phyloP scores from a whole-genome alignment of 1,139 yeast species.

The Candida buenavistaensis region DNA sequence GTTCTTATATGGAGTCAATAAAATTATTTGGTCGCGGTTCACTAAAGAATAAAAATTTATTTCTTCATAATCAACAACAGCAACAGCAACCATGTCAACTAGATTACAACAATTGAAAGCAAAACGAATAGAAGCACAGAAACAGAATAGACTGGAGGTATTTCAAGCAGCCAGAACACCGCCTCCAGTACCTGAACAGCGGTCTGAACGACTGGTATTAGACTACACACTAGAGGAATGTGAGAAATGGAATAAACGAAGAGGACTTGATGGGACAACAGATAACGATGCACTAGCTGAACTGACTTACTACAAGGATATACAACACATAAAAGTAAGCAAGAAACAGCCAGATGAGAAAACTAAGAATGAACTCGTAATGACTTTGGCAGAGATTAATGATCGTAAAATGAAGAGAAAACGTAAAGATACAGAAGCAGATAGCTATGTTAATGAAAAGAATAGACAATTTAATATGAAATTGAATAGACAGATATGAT shows the following conservation, averaged over 20 bases:
- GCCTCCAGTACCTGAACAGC: slow-evolving; percentile 9
- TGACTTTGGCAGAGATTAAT: slow-evolving; percentile 37
- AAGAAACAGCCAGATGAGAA: slow-evolving; percentile 23
- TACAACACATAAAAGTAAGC: slow-evolving; percentile 40
- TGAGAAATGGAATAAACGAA: slow-evolving; percentile 57
- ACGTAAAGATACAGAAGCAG: slow-evolving; percentile 37
- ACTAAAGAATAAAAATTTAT: too few relatives aligned
- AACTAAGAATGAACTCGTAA: slow-evolving; percentile 29
- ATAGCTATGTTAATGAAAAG: slow-evolving; percentile 63
- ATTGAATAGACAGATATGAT: slow-evolving; percentile 48
- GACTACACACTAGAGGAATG: slow-evolving; percentile 65
- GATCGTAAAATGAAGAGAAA: slow-evolving; percentile 24
- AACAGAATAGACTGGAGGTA: slow-evolving; percentile 22
- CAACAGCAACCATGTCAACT: too few relatives aligned
- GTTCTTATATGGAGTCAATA: too few relatives aligned
- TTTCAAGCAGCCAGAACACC: slow-evolving; percentile 10
- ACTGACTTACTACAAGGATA: slow-evolving; percentile 50
- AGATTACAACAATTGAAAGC: slow-evolving; percentile 12
- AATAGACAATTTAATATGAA: slow-evolving; percentile 79
- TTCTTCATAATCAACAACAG: too few relatives aligned
- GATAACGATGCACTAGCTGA: slow-evolving; percentile 57
- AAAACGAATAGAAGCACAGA: slow-evolving; percentile 18
- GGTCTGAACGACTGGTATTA: too few relatives aligned
- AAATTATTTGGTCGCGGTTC: too few relatives aligned
- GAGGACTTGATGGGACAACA: slow-evolving; percentile 23